Conservation (phyloP, 2,329 filamentous ascomycete species). For the Reticulascus tulasneorum region DNA sequence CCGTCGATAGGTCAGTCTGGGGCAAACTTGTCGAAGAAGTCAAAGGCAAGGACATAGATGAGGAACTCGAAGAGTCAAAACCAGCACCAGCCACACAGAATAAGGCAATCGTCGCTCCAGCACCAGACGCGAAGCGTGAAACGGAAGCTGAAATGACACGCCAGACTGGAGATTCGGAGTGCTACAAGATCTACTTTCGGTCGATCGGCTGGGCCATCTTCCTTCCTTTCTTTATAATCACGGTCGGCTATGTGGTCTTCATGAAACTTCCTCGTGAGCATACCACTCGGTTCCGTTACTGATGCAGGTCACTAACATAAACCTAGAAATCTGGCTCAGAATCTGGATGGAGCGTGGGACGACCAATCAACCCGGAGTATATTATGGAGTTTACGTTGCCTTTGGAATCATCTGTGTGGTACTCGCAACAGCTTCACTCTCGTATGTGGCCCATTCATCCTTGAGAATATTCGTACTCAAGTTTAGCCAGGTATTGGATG, state of each 20-base stretch:
- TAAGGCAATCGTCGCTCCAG: background rate
- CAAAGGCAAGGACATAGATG: slow-evolving; percentile 1
- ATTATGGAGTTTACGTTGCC: slow-evolving; percentile 21
- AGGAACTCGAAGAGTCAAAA: background rate
- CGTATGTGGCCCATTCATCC: slow-evolving; percentile 17
- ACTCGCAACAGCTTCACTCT: slow-evolving; percentile 12
- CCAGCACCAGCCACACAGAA: too few relatives aligned
- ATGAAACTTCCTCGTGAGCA: slow-evolving; percentile 22
- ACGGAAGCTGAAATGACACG: slow-evolving; percentile 19
- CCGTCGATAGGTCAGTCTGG: slow-evolving; percentile 15
- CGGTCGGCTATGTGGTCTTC: slow-evolving; percentile 16
- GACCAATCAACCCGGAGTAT: slow-evolving; percentile 11
- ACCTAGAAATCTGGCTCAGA: slow-evolving; percentile 25
- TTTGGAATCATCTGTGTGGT: slow-evolving; percentile 18
- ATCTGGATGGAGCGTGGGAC: slow-evolving; percentile 23
- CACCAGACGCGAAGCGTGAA: background rate
- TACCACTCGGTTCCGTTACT: background rate
- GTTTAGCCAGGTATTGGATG: slow-evolving; percentile 19
- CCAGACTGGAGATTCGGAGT: slow-evolving; percentile 23
- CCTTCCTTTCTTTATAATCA: slow-evolving; percentile 13
- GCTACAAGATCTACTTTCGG: slow-evolving; percentile 23
- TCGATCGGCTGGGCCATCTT: slow-evolving; percentile 20
- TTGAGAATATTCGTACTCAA: slow-evolving; percentile 17
- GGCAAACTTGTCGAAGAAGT: slow-evolving; percentile 11
- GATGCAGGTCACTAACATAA: background rate